Evolutionary conservation across 345 rosid genomes (phyloP).

Genomic region (Litchi chinensis): DNA sequence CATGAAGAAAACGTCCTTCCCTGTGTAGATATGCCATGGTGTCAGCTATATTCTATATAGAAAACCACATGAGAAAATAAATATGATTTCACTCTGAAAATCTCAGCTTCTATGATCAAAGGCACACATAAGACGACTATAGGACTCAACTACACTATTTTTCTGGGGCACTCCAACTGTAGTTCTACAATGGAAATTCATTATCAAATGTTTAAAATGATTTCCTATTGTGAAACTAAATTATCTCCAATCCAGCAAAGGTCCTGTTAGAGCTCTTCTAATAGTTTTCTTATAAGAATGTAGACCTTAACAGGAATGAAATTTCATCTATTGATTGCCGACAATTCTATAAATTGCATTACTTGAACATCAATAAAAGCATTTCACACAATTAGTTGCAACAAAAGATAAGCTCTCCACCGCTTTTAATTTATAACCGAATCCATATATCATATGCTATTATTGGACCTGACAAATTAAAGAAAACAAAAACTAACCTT

Average conservation of each 20-base stretch:
- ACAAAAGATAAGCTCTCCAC: not conserved
- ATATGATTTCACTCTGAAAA: conserved; percentile 17
- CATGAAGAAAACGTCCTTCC: conserved; percentile 80
- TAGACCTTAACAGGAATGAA: no score
- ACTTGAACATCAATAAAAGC: no score
- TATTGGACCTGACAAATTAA: not conserved
- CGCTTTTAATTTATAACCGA: no score
- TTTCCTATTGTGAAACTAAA: no score
- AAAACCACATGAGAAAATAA: conserved; percentile 9
- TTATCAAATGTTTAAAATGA: no score
- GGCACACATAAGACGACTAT: not conserved
- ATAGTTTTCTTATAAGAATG: no score
- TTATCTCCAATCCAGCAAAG: no score
- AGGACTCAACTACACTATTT: not conserved
- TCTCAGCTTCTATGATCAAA: not conserved
- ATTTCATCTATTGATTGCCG: no score
- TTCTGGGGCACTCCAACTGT: not conserved
- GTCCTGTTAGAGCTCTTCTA: no score
- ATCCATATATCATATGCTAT: not conserved
- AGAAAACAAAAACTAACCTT: conserved; percentile 50
- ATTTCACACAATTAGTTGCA: no score
- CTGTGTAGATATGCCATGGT: conserved; percentile 84
- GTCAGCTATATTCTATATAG: conserved; percentile 74
- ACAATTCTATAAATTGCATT: no score
- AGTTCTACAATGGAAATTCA: not conserved